Evolutionary conservation across 139 green algal genomes (phyloP).

Genomic region (Chlamydomonas sp.): DNA sequence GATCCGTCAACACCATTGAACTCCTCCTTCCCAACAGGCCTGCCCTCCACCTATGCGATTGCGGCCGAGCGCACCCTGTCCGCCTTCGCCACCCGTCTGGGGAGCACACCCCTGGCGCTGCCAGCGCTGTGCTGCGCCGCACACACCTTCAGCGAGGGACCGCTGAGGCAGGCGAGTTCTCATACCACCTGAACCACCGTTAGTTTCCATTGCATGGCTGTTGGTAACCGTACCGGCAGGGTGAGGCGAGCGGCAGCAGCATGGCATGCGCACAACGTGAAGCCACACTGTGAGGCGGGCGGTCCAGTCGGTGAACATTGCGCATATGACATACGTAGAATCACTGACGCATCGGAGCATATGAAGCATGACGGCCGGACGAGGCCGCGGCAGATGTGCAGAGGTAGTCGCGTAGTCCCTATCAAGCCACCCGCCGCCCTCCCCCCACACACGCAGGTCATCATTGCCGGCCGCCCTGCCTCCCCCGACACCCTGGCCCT

Average conservation of each 20-base stretch:
- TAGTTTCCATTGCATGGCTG: not conserved
- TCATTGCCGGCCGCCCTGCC: constrained; percentile 59
- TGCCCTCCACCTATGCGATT: constrained; percentile 10
- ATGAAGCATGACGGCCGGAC: not conserved
- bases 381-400: not conserved
- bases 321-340: not conserved
- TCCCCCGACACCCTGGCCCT: constrained; percentile 59
- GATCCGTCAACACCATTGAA: not conserved
- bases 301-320: not conserved
- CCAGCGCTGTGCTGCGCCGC: constrained; percentile 81
- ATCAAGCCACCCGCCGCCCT: not conserved
- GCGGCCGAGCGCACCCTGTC: constrained; percentile 43
- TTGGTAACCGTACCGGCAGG: not conserved
- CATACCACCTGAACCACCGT: constrained; percentile 15
- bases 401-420: not conserved
- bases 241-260: not conserved
- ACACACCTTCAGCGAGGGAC: constrained; percentile 54
- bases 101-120: constrained; percentile 69
- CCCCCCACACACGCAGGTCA: constrained; percentile 60
- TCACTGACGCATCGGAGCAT: too few species aligned
- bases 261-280: not conserved
- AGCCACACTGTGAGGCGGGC: too few species aligned
- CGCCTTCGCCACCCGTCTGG: constrained; percentile 67
- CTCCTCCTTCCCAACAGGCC: not conserved
- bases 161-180: constrained; percentile 67